Base-by-base conservation (phyloP, 2,329 filamentous ascomycete genomes). In the Eutypella sp. region DNA sequence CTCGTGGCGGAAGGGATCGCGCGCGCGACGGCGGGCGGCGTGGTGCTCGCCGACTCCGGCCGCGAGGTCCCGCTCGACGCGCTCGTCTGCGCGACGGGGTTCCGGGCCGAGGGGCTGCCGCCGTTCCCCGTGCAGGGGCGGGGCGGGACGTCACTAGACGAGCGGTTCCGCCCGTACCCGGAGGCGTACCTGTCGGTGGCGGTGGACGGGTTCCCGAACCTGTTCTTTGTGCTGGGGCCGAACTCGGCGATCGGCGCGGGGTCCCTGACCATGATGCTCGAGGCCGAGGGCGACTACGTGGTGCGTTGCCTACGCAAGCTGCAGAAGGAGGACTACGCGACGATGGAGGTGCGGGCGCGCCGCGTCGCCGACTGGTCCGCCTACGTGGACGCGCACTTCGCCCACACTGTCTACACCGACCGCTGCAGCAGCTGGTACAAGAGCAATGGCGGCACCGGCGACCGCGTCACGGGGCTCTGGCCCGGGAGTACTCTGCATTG, bases 341-440 rank as follows among this genome's bases (percentile, higher is more conserved):
- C 66, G 20, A 67, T 79, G 52, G 65, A 64, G 22, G 68, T 75
- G 1, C 73, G 67, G 53, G 51, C 61, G 1, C 64, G 71, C 27
- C 59, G 70, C 15, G 68, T 76, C 22, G 58, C 67, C 19, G 73
- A 76, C 47, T 78, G 75, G 54, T 64, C 62, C 36, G 65, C 62
- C 22, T 77, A 73, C 55, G 67, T 70, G 27, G 65, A 70, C 34
- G 66, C 68, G 42, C 74, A 77, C 52, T 74, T 78, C 56, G 65
- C 68, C 51, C 57, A 64, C 5, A 75, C 71, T 0, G 73, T 77
- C 2, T 77, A 74, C 56, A 60, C 65, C 5, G 72, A 71, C 34
- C 57, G 62, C 9, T 80, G 76, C 58, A 70, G 69, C 48, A 75
- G 71, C 44, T 80, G 76, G 76, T 81, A 80, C 57, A 73, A 75